Base-by-base conservation (phyloP, 2,329 filamentous ascomycete species). In the Pseudocercospora macadamiae region DNA sequence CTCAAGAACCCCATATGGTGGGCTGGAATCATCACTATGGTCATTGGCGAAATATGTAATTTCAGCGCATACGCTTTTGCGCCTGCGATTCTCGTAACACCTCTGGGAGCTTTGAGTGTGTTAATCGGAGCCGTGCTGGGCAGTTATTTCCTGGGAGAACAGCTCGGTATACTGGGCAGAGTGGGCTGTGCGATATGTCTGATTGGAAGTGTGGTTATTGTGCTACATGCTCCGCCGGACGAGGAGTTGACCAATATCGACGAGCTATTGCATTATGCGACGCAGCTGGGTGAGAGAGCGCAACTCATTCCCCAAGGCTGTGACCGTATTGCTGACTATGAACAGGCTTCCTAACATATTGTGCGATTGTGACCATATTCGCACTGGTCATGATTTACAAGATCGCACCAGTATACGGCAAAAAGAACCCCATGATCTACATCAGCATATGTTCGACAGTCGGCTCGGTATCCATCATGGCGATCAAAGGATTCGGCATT, bases 51-150 rank as follows among this genome's bases (percentile, higher is more conserved):
- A 78, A 81, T 97, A 59, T 96, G 92, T 78, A 99, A 99, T 77
- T 99, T 99, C 74, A 93, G 93, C 51, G 95, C 95, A 62, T 99
- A 99, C 74, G 95, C 95, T 6, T 99, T 97, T 77, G 95, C 95
- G 66, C 95, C 95, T 37, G 96, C 95, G n/a, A 99, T 99, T 76
- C 83, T 99, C 54, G 95, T 99, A 37, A 99, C 95, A 4, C 95
- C 95, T 23, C 81, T 99, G 21, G 95, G 95, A 62, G 95, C 95
- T 56, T 83, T 99, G 63, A 95, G 91, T 72, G 96, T 99, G 58
- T 81, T 99, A 65, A 97, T 99, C 71, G 95, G 85, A 65, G 93
- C 95, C 18, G 92, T 99, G 26, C 79, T 99, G 58, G 93, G 95
- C 51, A 93, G 95, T 64, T 97, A 99, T 76, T 96, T 97, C 74